phyloP scores from a whole-genome alignment of 2,329 filamentous ascomycete genomes.

The Geosmithia putterillii region DNA sequence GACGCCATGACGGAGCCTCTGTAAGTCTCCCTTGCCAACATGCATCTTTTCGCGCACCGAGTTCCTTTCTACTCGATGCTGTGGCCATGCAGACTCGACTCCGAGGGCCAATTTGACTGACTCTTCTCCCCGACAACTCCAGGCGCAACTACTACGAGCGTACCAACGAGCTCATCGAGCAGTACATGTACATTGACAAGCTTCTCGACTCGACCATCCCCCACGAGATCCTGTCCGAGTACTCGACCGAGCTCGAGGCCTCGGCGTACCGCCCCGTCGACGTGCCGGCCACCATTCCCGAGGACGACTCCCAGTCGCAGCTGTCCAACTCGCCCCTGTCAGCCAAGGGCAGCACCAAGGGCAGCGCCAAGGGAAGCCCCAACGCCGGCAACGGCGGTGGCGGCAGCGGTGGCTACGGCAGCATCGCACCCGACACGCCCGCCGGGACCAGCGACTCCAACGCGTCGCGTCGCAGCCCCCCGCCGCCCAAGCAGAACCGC shows the following conservation, averaged over 20 bases:
- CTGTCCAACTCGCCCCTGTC: constrained; percentile 2
- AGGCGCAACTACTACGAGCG: constrained; percentile 78
- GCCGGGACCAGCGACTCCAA: constrained; percentile 10
- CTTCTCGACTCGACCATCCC: constrained; percentile 87
- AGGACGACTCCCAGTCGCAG: constrained; percentile 34
- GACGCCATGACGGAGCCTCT: constrained; percentile 59
- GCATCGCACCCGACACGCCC: constrained; percentile 8
- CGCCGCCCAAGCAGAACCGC: constrained; percentile 49
- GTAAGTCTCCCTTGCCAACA: constrained; percentile 20
- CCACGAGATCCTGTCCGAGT: constrained; percentile 84
- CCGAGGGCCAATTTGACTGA: too few species aligned
- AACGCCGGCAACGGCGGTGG: constrained; percentile 7
- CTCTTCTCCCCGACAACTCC: too few species aligned
- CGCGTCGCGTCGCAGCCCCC: constrained; percentile 4
- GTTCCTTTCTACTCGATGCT: too few species aligned
- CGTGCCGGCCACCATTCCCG: constrained; percentile 64
- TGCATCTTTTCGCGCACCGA: not conserved
- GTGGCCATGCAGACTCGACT: too few species aligned
- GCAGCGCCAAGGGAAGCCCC: not conserved
- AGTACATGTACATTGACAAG: constrained; percentile 88
- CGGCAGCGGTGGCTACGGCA: constrained; percentile 12
- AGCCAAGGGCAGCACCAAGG: not conserved
- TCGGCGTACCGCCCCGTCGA: constrained; percentile 41
- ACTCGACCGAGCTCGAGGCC: constrained; percentile 48
- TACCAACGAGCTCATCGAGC: constrained; percentile 77